Evolutionary conservation across 352 stramenopile species (phyloP).

Genomic region (Phytophthora cajani): DNA sequence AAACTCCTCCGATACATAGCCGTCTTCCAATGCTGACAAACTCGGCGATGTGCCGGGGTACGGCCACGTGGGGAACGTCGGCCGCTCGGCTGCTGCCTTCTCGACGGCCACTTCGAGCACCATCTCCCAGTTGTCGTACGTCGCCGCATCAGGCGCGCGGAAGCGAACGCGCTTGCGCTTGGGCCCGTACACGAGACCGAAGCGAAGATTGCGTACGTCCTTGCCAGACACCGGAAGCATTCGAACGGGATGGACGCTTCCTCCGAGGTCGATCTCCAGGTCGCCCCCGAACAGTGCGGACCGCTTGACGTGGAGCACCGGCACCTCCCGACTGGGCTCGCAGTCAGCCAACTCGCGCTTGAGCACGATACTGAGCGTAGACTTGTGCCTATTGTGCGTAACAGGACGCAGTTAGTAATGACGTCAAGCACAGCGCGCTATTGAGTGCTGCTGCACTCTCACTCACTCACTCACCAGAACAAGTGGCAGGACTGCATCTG

Average conservation of each 20-base stretch:
- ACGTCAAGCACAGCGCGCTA: neutral
- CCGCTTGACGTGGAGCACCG: conserved; percentile 30
- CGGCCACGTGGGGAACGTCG: conserved; percentile 32
- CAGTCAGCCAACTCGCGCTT: conserved; percentile 34
- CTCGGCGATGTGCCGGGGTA: conserved; percentile 20
- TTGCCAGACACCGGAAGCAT: conserved; percentile 46
- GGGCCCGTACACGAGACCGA: conserved; percentile 38
- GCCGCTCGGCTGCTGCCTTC: conserved; percentile 36
- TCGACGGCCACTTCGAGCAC: conserved; percentile 34
- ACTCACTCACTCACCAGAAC: conserved; percentile 29
- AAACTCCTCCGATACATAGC: conserved; percentile 37
- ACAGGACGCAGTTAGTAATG: conserved; percentile 4
- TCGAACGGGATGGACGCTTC: conserved; percentile 25
- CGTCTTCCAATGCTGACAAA: conserved; percentile 30
- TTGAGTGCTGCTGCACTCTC: neutral
- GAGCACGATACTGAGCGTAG: conserved; percentile 36
- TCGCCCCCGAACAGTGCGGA: conserved; percentile 26
- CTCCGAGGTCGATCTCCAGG: conserved; percentile 38
- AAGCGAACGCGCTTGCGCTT: conserved; percentile 43
- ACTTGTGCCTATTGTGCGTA: conserved; percentile 28
- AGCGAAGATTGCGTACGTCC: conserved; percentile 36
- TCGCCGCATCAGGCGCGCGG: conserved; percentile 23
- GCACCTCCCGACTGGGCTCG: conserved; percentile 32
- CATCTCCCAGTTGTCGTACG: conserved; percentile 43
- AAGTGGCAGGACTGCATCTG: conserved; percentile 38